Conservation (phyloP, 108 stramenopile species). For the Seminavis robusta region DNA sequence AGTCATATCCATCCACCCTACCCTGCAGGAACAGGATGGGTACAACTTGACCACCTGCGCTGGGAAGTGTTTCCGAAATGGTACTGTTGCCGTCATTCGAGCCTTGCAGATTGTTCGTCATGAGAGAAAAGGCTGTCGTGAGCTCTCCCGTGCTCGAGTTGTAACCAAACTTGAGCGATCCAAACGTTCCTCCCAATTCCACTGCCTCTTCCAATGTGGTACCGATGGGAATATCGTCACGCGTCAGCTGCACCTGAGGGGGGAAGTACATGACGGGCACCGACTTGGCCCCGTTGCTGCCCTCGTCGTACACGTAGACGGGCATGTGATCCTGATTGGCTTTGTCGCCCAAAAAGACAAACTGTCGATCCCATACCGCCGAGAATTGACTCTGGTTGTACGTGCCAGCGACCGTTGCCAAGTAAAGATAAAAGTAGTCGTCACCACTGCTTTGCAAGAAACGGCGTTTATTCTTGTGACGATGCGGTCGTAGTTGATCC, state of each 20-base stretch:
- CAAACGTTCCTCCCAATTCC: constrained; percentile 7
- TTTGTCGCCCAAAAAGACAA: background rate
- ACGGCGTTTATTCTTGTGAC: background rate
- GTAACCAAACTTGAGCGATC: background rate
- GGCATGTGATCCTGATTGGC: too few relatives aligned
- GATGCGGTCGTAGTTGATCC: background rate
- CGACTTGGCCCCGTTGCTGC: background rate
- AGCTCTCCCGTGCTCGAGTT: background rate
- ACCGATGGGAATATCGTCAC: constrained; percentile 8
- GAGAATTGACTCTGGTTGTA: background rate
- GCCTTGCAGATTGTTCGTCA: too few relatives aligned
- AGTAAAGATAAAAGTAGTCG: background rate
- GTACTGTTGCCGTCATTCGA: background rate
- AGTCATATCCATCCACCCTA: background rate
- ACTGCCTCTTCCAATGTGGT: constrained; percentile 1
- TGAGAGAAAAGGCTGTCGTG: background rate
- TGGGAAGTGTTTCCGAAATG: constrained; percentile 16
- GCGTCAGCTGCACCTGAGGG: too few relatives aligned
- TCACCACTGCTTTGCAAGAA: background rate
- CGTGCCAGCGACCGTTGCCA: background rate
- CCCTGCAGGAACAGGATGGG: constrained; percentile 21
- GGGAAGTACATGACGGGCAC: constrained; percentile 2
- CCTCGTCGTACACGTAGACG: background rate
- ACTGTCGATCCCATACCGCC: background rate
- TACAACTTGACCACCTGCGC: constrained; percentile 20